These are phyloP conservation scores for Azolla pinnata DNA, from an alignment of 75 land plant species.

Conservation along the genomic window DNA sequence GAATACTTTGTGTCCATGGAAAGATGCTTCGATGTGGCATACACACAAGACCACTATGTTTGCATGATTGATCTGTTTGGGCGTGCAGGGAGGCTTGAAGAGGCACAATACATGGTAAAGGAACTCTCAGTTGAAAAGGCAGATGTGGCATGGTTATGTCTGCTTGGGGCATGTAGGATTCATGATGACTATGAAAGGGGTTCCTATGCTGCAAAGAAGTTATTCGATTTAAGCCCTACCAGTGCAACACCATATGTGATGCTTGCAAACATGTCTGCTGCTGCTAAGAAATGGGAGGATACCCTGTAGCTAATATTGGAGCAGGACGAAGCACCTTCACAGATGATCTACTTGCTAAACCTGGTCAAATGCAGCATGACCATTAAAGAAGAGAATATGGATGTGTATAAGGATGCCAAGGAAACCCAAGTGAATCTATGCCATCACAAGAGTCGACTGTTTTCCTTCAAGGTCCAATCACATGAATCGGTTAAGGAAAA, in stretches of 20 bases:
- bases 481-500: no score
- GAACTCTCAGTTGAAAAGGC: background rate
- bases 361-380: no score
- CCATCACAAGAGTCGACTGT: no score
- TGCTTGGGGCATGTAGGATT: conserved; percentile 10
- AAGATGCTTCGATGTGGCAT: background rate
- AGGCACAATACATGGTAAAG: background rate
- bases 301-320: no score
- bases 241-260: conserved; percentile 1
- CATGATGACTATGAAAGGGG: conserved; percentile 7
- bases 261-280: conserved; percentile 5
- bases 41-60: conserved; percentile 5
- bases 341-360: no score
- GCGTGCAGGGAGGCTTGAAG: conserved; percentile 11
- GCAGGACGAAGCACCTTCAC: no score
- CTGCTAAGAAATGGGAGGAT: no score
- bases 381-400: no score
- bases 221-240: background rate
- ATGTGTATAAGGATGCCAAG: no score
- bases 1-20: background rate
- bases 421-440: no score
- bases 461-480: no score
- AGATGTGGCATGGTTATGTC: conserved; percentile 2
- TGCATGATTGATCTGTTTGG: conserved; percentile 13
- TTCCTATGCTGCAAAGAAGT: conserved; percentile 4